A percentile compares a stretch with the other conserved stretches of the same genome.
Conservation (phyloP, 2,329 filamentous ascomycete genomes). For the Fragosphaeria purpurea region DNA sequence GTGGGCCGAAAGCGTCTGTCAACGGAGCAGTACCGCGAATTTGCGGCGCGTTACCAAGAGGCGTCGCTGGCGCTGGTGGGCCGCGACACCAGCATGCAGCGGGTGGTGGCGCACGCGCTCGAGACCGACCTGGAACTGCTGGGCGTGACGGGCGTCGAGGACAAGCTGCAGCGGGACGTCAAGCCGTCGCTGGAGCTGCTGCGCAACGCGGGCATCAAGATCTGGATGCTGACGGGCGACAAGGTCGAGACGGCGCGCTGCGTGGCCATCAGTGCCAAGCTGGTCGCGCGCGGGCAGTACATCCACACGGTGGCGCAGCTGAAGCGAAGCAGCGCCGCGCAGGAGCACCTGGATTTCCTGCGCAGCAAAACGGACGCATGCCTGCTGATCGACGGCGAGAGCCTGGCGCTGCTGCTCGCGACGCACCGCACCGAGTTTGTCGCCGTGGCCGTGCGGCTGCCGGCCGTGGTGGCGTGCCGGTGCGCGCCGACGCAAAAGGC, state of each 20-base stretch:
- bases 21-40: slow-evolving; percentile 67
- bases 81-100: slow-evolving; percentile 73
- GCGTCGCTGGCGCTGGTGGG: slow-evolving; percentile 71
- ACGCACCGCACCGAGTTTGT: slow-evolving; percentile 82
- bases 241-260: slow-evolving; percentile 97
- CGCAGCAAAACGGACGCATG: slow-evolving; percentile 79
- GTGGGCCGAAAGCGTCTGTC: slow-evolving; percentile 87
- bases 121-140: slow-evolving; percentile 85
- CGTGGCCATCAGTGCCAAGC: slow-evolving; percentile 87
- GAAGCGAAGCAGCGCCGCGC: slow-evolving; percentile 68
- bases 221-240: slow-evolving; percentile 99
- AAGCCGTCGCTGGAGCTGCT: slow-evolving; percentile 91
- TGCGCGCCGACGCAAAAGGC: slow-evolving; percentile 97
- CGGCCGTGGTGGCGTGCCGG: slow-evolving; percentile 88
- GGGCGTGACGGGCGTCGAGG: slow-evolving; percentile 96
- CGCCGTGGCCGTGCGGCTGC: slow-evolving; percentile 73
- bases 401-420: slow-evolving; percentile 69
- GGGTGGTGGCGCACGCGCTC: slow-evolving; percentile 68
- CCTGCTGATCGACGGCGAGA: slow-evolving; percentile 90
- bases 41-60: slow-evolving; percentile 62
- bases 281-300: slow-evolving; percentile 87
- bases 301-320: slow-evolving; percentile 89
- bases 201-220: slow-evolving; percentile 95
- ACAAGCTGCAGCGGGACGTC: slow-evolving; percentile 90
- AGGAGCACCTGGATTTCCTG: slow-evolving; percentile 81